Base-by-base conservation (phyloP, 306 rosid genomes). In the Corylus heterophylla region DNA sequence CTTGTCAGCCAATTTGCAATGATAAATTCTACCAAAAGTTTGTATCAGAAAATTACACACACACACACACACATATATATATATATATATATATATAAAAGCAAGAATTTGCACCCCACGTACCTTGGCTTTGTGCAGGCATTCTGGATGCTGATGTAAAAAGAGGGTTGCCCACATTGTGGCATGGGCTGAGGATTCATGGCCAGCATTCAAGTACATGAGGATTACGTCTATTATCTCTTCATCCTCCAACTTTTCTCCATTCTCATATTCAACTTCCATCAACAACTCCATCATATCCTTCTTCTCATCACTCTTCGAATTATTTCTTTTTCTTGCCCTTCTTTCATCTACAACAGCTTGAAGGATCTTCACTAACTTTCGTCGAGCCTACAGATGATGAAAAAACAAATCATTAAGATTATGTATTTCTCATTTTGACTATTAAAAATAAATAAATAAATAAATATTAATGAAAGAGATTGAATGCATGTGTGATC, bases 131-230 rank as follows among this genome's bases (percentile, higher is more conserved):
- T 91, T 9, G 79, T 69, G 78, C 78, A 74, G 77, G 63, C 67
- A 74, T 75, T 71, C 80, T 14, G 97, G 94, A 70, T 89, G 73
- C 42, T 91, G 73, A 7, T 69, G 78, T 75, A 93, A 90, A 83
- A 87, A 81, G 73, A 91, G 73, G 73, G 88, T 61, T 49, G 95
- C 82, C 98, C 98, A 91, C 90, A 93, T 62, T n/a, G 86, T 86
- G 45, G 88, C 89, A 76, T 91, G 97, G 64, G 93, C 97, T 7
- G 98, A 87, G 77, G 97, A 89, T 88, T 93, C 97, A 70, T 93
- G 93, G 12, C 98, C 98, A 18, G 98, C 98, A 77, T 91, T 83
- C 76, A 89, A 85, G 91, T 91, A 93, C 62, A 91, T 64, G 4
- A 93, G 83, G 35, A 93, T 86, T 22, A 93, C 58, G 78, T 91